Percentiles rank a stretch among this genome's conserved stretches.
Conservation (phyloP, 1,284 basidiomycete genomes). For the Calocybe gambosa region DNA sequence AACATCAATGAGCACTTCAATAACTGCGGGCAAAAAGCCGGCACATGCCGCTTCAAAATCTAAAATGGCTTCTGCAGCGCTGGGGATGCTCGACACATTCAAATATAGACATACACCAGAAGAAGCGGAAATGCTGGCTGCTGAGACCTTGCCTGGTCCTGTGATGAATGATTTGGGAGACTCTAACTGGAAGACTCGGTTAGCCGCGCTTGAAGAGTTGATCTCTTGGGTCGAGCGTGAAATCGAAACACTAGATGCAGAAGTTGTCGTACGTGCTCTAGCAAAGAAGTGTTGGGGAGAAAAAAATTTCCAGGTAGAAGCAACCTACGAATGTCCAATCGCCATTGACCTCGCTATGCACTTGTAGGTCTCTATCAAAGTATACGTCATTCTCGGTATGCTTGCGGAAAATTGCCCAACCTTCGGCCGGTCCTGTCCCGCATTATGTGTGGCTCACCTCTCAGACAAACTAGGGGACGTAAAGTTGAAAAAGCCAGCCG, state of each 20-base stretch:
- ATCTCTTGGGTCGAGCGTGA: slow-evolving; percentile 74
- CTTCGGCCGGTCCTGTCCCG: slow-evolving; percentile 84
- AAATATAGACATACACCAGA: slow-evolving; percentile 91
- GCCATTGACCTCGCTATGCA: slow-evolving; percentile 3
- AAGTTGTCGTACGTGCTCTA: slow-evolving; percentile 86
- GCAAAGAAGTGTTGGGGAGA: slow-evolving; percentile 95
- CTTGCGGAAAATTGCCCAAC: slow-evolving; percentile 78
- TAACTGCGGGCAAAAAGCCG: slow-evolving; percentile 26
- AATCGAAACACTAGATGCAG: slow-evolving; percentile 72
- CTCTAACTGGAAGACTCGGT: slow-evolving; percentile 88
- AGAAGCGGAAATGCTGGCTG: slow-evolving; percentile 82
- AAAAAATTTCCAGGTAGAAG: slow-evolving; percentile 92
- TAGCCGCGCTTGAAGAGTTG: slow-evolving; percentile 87
- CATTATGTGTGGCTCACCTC: slow-evolving; percentile 79
- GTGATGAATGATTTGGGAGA: slow-evolving; percentile 76
- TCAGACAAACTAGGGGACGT: slow-evolving; percentile 95
- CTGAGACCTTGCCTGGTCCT: slow-evolving; percentile 68
- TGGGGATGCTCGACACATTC: slow-evolving; percentile 69
- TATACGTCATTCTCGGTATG: slow-evolving; percentile 71
- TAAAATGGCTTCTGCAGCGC: slow-evolving; percentile 17
- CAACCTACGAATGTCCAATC: neutral
- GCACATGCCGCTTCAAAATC: slow-evolving; percentile 17
- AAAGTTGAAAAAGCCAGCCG: slow-evolving; percentile 97
- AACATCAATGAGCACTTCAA: slow-evolving; percentile 21
- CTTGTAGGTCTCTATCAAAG: slow-evolving; percentile 76